Evolutionary conservation across 176 grass and related monocot genomes (phyloP).

Genomic region (Rhynchospora pubera): DNA sequence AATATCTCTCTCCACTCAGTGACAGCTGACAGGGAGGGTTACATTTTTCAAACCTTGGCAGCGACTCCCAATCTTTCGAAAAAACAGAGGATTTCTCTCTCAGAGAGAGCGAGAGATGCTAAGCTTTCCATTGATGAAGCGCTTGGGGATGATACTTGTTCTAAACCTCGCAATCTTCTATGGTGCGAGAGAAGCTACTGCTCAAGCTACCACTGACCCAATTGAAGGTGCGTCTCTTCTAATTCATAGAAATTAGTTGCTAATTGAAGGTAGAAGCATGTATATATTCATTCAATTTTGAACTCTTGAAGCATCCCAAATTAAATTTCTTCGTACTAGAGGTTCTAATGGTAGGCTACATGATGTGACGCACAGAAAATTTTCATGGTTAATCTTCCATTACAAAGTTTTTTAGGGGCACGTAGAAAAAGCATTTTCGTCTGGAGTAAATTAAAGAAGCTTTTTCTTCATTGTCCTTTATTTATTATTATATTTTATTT

Average conservation of each 20-base stretch:
- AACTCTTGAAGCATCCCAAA: background rate
- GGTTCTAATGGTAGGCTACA: background rate
- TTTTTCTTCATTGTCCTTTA: background rate
- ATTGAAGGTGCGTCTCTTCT: background rate
- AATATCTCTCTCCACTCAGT: background rate
- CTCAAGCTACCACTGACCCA: conserved; percentile 3
- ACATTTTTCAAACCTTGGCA: background rate
- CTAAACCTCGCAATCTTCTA: background rate
- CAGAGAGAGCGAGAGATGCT: background rate
- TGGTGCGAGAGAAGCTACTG: background rate
- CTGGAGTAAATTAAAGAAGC: background rate
- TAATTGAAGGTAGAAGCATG: background rate
- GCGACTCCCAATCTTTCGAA: background rate
- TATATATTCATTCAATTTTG: background rate
- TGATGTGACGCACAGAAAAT: background rate
- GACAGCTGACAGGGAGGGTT: background rate
- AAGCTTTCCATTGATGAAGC: background rate
- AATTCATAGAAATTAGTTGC: background rate
- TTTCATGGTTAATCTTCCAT: background rate
- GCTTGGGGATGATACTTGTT: background rate
- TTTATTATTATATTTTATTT: background rate
- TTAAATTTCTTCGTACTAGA: background rate
- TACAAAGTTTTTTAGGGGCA: background rate
- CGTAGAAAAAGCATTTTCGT: background rate
- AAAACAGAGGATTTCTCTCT: background rate